Evolutionary conservation across 176 grass and related monocot species (phyloP), one percentile per base, ranked within the genome.

Genomic region (Phoenix dactylifera): DNA sequence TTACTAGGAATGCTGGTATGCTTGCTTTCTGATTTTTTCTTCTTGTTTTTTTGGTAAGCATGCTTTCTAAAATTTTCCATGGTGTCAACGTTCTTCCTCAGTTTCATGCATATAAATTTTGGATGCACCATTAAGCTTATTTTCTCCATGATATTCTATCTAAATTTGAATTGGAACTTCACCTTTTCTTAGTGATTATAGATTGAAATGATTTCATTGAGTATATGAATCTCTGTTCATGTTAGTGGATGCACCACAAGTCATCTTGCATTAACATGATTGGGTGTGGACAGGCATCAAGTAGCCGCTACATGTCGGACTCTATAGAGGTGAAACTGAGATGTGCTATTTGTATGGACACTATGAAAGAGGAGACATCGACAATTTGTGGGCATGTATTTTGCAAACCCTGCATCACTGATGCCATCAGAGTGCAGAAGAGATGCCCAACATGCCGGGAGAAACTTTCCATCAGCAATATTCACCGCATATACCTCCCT

Each of bases 401-500:
- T 67, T 67, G 64, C 51, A 32, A 54, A 5, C 3, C 49, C 54
- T 67, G 64, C 64, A 67, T 67, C 24, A 30, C 51, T 10, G 53
- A 32, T 32, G 51, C 64, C 3, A 54, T 67, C 30, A 23, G 25
- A 24, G 24, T 55, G 9, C 64, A 67, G 50, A 51, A 51, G 25
- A 29, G 17, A 54, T 67, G 64, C 64, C 64, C 64, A 19, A 55
- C 64, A 4, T 67, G 64, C 24, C 50, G 64, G 4, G 25, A 29
- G 48, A 55, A 35, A 16, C 51, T 67, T 4, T 55, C 51, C 7
- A 17, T 39, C 10, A 55, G 51, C 12, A 67, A 55, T 19, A 54
- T 67, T 55, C 64, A 67, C n/a, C 22, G 64, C 22, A 67, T 67
- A 67, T 67, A 67, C 64, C 64, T 67, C 51, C 52, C 65, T 22